Percentiles rank a stretch among this genome's conserved stretches.
Evolutionary conservation across 2,329 filamentous ascomycete genomes (phyloP).

Genomic region (Amesomyces nigricolor): DNA sequence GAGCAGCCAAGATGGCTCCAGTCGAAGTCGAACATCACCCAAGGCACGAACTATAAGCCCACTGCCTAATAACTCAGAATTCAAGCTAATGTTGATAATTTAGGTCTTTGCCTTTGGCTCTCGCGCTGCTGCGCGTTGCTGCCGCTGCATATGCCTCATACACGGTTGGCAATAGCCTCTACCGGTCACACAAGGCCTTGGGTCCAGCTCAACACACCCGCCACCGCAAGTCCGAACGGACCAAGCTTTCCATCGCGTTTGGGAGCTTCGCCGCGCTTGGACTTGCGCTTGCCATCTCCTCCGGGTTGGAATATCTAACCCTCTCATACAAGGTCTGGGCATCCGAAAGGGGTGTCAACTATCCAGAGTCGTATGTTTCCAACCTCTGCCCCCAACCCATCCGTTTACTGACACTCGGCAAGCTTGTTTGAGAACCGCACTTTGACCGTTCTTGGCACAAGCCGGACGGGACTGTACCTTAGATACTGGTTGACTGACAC

Average conservation of each 20-base stretch:
- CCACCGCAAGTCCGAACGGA: constrained; percentile 31
- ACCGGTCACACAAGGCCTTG: constrained; percentile 33
- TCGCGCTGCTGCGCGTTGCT: constrained; percentile 28
- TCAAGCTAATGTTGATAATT: neutral
- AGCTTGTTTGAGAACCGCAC: constrained; percentile 6
- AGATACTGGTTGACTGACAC: constrained; percentile 50
- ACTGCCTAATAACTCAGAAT: neutral
- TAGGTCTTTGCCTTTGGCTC: constrained; percentile 32
- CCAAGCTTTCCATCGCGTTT: constrained; percentile 32
- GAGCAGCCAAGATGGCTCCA: constrained; percentile 10
- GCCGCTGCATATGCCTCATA: constrained; percentile 32
- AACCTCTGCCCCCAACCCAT: neutral
- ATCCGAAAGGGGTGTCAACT: constrained; percentile 32
- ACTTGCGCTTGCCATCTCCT: constrained; percentile 29
- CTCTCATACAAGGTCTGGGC: constrained; percentile 38
- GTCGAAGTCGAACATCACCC: constrained; percentile 9
- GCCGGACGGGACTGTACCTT: constrained; percentile 31
- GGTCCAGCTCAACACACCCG: constrained; percentile 35
- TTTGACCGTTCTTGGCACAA: constrained; percentile 8
- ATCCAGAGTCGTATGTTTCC: constrained; percentile 28
- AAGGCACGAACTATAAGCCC: neutral
- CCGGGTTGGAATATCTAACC: constrained; percentile 28
- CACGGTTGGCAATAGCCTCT: constrained; percentile 31
- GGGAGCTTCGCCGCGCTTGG: constrained; percentile 30
- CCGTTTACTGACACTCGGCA: neutral